Evolutionary conservation across 1,284 basidiomycete species (phyloP).

Genomic region (Leccinum ponderosum): DNA sequence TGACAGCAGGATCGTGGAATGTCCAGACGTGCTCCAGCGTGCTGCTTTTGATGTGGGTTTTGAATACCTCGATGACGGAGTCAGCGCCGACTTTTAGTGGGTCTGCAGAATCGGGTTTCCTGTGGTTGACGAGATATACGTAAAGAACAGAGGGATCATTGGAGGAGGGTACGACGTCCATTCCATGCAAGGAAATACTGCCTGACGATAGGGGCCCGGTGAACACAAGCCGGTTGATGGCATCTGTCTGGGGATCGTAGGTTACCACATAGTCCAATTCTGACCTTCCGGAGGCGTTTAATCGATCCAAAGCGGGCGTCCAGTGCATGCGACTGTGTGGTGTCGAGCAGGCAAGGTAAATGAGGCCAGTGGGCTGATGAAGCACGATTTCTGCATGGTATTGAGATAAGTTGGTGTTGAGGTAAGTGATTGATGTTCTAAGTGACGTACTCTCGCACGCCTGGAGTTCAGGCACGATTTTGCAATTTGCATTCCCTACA

Average conservation of each 20-base stretch:
- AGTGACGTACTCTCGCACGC: constrained; percentile 63
- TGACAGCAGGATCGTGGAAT: constrained; percentile 50
- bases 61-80: constrained; percentile 72
- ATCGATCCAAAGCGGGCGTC: constrained; percentile 47
- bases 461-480: constrained; percentile 48
- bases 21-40: constrained; percentile 57
- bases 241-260: constrained; percentile 51
- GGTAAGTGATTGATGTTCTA: neutral
- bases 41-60: constrained; percentile 46
- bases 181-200: constrained; percentile 65
- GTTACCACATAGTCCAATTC: constrained; percentile 62
- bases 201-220: constrained; percentile 39
- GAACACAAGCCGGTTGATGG: constrained; percentile 48
- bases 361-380: constrained; percentile 53
- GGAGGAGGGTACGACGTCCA: constrained; percentile 65
- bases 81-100: constrained; percentile 61
- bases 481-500: constrained; percentile 50
- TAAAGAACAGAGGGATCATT: constrained; percentile 52
- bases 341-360: constrained; percentile 74
- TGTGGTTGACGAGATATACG: constrained; percentile 71
- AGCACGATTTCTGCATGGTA: constrained; percentile 50
- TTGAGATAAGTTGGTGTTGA: neutral
- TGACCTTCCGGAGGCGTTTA: constrained; percentile 47
- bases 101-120: constrained; percentile 42
- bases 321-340: constrained; percentile 52